Evolutionary conservation across 371 early-diverging fungal species (phyloP), one percentile per base, ranked within the genome.

Genomic region (Encephalitozoon intestinalis): DNA sequence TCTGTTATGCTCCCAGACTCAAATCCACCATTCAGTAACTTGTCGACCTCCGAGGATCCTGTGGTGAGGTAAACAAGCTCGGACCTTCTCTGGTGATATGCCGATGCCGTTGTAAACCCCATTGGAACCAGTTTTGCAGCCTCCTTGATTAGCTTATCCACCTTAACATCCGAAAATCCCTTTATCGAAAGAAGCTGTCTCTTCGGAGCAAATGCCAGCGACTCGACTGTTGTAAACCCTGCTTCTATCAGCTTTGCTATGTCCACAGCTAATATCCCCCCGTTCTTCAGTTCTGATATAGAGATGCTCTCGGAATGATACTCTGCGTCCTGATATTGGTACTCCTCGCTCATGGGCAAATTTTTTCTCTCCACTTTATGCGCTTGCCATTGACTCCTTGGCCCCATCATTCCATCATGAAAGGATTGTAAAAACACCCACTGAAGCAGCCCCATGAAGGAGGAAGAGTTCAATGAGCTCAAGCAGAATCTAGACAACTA

Each of bases 1-100:
- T 98, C 99, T 18, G 99, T 98, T 69, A 98, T 97, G 4, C 91
- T 89, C 0, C 99, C 97, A 2, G 96, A 94, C 82, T 98, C 99
- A 66, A 98, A 88, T 21, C 99, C 99, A 63, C 93, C 91, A 70
- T 93, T 94, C 15, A 98, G 87, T 23, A 95, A 87, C 79, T 92
- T 91, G 86, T 97, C 95, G 15, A 98, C 86, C 78, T 95, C 96
- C 26, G 88, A 89, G 0, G 94, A 92, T 0, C 99, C 99, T 0
- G 96, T 97, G 0, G 92, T 91, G 30, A 97, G 89, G 67, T 88
- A 89, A 26, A 94, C 87, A 74, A 94, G 87, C 63, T 93, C 90
- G 26, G 87, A 87, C 68, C 96, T 87, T 75, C 92, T 89, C 71
- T 90, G 87, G 82, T 95, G 92, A 63, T 92, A 91, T 76, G 92